phyloP scores from a whole-genome alignment of 768 basidiomycete genomes.

The Auricularia heimuer region DNA sequence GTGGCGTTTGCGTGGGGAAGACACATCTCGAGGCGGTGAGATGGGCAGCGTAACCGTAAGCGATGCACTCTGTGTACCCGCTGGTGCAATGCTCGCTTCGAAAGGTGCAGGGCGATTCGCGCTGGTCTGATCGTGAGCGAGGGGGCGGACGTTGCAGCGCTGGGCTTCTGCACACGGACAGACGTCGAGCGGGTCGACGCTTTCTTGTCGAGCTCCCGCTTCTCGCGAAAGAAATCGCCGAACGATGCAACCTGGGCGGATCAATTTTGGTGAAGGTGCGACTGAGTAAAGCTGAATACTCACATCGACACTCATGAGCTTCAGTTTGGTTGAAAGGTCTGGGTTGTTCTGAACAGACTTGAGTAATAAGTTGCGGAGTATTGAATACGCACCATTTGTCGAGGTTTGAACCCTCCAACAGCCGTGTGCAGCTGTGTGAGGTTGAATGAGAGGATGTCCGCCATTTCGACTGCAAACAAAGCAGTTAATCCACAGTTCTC shows the following conservation, averaged over 20 bases:
- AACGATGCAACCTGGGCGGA: slow-evolving; percentile 46
- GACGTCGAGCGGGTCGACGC: slow-evolving; percentile 4
- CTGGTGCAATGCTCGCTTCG: neutral
- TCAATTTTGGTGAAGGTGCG: neutral
- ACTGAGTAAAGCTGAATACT: slow-evolving; percentile 12
- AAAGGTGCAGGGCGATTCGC: neutral
- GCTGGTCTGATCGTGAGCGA: slow-evolving; percentile 14
- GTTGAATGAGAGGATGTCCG: slow-evolving; percentile 65
- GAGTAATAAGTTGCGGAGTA: neutral
- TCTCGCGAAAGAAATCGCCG: slow-evolving; percentile 64
- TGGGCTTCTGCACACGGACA: neutral
- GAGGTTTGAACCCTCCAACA: slow-evolving; percentile 29
- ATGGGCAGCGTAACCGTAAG: slow-evolving; percentile 8
- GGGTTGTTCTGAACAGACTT: slow-evolving; percentile 38
- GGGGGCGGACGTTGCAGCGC: neutral
- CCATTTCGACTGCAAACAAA: slow-evolving; percentile 46
- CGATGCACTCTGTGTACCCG: neutral
- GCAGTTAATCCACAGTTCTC: no score
- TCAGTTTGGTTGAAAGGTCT: slow-evolving; percentile 62
- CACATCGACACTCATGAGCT: slow-evolving; percentile 52
- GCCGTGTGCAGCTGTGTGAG: slow-evolving; percentile 43
- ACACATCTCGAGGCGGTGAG: slow-evolving; percentile 8
- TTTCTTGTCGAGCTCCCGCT: slow-evolving; percentile 17
- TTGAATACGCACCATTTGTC: slow-evolving; percentile 27
- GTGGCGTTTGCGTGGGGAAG: slow-evolving; percentile 13